Conservation (phyloP, 2,329 filamentous ascomycete species). For the Pezicula radicicola region DNA sequence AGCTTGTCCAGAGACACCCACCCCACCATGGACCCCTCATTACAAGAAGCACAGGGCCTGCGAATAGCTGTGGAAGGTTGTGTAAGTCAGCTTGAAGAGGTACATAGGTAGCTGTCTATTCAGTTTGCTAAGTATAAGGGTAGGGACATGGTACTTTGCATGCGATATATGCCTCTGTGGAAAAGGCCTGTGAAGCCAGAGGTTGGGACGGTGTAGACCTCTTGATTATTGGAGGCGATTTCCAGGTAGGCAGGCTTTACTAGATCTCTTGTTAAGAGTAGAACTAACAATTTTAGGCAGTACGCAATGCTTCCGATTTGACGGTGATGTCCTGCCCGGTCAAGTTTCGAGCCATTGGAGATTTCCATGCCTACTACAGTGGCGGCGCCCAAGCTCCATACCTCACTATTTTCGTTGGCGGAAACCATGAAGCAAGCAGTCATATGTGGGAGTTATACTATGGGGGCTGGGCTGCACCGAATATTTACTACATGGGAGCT, state of each 20-base stretch:
- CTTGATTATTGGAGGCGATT: slow-evolving; percentile 93
- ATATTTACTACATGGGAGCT: slow-evolving; percentile 95
- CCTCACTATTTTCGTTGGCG: slow-evolving; percentile 86
- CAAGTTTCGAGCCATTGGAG: slow-evolving; percentile 85
- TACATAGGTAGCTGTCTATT: slow-evolving; percentile 8
- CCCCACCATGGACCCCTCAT: slow-evolving; percentile 19
- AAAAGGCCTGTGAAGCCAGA: slow-evolving; percentile 64
- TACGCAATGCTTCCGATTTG: slow-evolving; percentile 84
- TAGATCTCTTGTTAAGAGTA: neutral
- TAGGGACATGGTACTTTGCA: slow-evolving; percentile 90
- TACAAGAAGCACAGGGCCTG: slow-evolving; percentile 43
- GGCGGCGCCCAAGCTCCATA: slow-evolving; percentile 76
- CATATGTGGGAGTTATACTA: slow-evolving; percentile 92
- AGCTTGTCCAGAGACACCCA: neutral
- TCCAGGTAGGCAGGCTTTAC: slow-evolving; percentile 61
- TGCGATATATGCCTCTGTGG: slow-evolving; percentile 82
- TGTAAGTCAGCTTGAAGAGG: slow-evolving; percentile 46
- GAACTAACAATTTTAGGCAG: slow-evolving; percentile 50
- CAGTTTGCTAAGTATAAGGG: slow-evolving; percentile 17
- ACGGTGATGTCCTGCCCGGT: slow-evolving; percentile 84
- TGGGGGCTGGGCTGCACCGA: slow-evolving; percentile 93
- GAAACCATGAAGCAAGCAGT: slow-evolving; percentile 92
- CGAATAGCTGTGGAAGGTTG: slow-evolving; percentile 86
- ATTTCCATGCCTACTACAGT: slow-evolving; percentile 93
- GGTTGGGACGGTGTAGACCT: slow-evolving; percentile 82